Percentiles rank a stretch among this genome's conserved stretches.
These are phyloP conservation scores for Fusarium sp. DNA, from an alignment of 2,329 filamentous ascomycete species.

Conservation along the genomic window DNA sequence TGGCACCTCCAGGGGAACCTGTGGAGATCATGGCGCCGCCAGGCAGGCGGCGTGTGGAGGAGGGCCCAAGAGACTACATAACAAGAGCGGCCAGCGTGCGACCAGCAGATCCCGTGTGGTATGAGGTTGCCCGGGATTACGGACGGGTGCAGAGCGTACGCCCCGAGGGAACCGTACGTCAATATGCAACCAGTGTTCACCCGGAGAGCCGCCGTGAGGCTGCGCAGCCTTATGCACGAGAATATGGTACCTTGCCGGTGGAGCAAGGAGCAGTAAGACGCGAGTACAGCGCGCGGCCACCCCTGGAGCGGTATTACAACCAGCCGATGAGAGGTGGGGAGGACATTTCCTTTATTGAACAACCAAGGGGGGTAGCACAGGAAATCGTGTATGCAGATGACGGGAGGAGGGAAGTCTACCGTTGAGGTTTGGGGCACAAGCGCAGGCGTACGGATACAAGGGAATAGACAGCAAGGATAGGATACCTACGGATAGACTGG, in stretches of 20 bases:
- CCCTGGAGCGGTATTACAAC: constrained; percentile 58
- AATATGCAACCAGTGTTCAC: constrained; percentile 43
- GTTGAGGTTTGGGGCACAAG: constrained; percentile 31
- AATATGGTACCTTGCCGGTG: constrained; percentile 42
- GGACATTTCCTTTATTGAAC: constrained; percentile 58
- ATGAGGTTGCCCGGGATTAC: constrained; percentile 55
- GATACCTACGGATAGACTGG: neutral
- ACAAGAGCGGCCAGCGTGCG: constrained; percentile 68
- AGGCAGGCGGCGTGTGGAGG: constrained; percentile 56
- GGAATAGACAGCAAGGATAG: neutral
- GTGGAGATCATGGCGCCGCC: constrained; percentile 57
- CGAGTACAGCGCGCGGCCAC: constrained; percentile 56
- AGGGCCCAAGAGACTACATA: constrained; percentile 63
- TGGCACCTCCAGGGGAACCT: constrained; percentile 57
- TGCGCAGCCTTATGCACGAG: constrained; percentile 47
- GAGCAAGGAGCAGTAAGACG: constrained; percentile 41
- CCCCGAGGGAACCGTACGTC: constrained; percentile 47
- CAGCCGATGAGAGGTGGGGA: constrained; percentile 46
- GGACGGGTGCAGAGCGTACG: constrained; percentile 57
- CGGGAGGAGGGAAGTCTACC: constrained; percentile 50
- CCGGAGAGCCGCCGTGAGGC: constrained; percentile 44
- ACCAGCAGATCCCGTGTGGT: constrained; percentile 59
- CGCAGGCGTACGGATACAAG: neutral
- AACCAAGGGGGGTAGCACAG: constrained; percentile 52
- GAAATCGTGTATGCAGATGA: constrained; percentile 60